A percentile compares a stretch with the other conserved stretches of the same genome.
Evolutionary conservation across 129 eudicot genomes (phyloP).

Genomic region (carrot (Daucus carota)): DH1_v3.0 NC_030382.2:42395501-42396000

Average conservation of each 20-base stretch:
- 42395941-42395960: constrained; percentile 21
- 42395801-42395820: constrained; percentile 98
- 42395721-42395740: constrained; percentile 35
- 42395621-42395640: neutral
- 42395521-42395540: constrained; percentile 93
- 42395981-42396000: constrained; percentile 54
- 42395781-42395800: constrained; percentile 73
- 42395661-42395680: neutral
- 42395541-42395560: constrained; percentile 61
- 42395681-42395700: neutral
- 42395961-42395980: constrained; percentile 49
- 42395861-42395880: constrained; percentile 82
- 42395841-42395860: constrained; percentile 63
- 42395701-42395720: neutral
- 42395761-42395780: constrained; percentile 41
- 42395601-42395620: too few species aligned
- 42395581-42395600: neutral
- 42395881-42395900: constrained; percentile 53
- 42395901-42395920: constrained; percentile 28
- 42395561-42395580: constrained; percentile 24
- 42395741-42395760: constrained; percentile 59
- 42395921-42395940: constrained; percentile 2
- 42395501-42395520: constrained; percentile 75
- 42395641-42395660: neutral
- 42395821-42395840: constrained; percentile 43